Conservation (phyloP, 1,284 basidiomycete genomes). For the Ustilago nuda region DNA sequence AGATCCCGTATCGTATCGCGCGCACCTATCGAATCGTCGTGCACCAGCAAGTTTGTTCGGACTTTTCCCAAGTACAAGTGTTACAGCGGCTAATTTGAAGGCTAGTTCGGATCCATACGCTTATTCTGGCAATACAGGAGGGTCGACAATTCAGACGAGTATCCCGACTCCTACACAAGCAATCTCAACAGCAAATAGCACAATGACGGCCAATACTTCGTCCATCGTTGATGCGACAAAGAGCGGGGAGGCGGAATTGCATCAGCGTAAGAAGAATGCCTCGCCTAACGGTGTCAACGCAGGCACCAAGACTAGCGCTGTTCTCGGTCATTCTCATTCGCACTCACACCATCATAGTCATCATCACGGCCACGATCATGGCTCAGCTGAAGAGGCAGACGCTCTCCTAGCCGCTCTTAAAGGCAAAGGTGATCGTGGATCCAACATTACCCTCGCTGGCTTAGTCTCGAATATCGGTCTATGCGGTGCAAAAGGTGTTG, state of each 20-base stretch:
- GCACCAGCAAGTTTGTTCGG: constrained; percentile 52
- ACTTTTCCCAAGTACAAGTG: constrained; percentile 38
- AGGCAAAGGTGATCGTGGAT: constrained; percentile 63
- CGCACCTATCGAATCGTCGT: constrained; percentile 39
- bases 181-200: background rate
- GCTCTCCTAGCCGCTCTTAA: constrained; percentile 65
- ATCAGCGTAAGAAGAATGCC: constrained; percentile 23
- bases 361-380: constrained; percentile 66
- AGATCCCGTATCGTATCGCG: constrained; percentile 34
- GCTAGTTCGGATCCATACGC: constrained; percentile 26
- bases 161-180: constrained; percentile 1
- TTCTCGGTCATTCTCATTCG: constrained; percentile 25
- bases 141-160: constrained; percentile 16
- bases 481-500: constrained; percentile 82
- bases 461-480: constrained; percentile 86
- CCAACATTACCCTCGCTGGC: constrained; percentile 73
- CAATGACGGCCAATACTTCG: constrained; percentile 18
- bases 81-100: constrained; percentile 38
- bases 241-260: constrained; percentile 22
- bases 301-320: constrained; percentile 12
- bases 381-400: constrained; percentile 67
- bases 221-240: constrained; percentile 33
- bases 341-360: constrained; percentile 40
- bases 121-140: constrained; percentile 4
- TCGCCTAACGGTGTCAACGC: background rate